Conservation (phyloP, 257 asterid species). For the Solanum chiquidenum region DNA sequence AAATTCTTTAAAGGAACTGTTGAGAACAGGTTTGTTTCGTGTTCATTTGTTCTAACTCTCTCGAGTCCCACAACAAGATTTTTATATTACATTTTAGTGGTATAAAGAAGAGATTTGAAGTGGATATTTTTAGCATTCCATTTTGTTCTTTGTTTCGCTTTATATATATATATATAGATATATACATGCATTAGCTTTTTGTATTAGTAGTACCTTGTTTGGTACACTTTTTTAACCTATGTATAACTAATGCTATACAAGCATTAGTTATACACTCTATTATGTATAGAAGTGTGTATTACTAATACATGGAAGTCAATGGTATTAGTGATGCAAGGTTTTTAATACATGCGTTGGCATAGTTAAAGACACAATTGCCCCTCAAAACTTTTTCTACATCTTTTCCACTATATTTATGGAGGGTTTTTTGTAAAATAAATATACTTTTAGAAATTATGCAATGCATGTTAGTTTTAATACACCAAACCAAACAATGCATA, state of each 20-base stretch:
- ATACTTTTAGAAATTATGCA: not conserved
- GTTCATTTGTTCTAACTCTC: not conserved
- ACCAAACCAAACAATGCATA: not conserved
- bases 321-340: not conserved
- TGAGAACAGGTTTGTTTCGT: constrained; percentile 55
- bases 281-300: not conserved
- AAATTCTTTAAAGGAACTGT: constrained; percentile 71
- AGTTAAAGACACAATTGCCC: not conserved
- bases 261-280: not conserved
- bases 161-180: not conserved
- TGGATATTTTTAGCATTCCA: not conserved
- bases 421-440: not conserved
- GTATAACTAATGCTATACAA: not conserved
- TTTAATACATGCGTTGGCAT: not conserved
- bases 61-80: not conserved
- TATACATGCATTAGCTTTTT: not conserved
- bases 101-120: not conserved
- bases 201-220: not conserved
- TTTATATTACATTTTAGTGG: not conserved
- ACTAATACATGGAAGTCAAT: not conserved
- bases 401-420: too few relatives aligned
- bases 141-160: not conserved
- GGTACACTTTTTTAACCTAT: not conserved
- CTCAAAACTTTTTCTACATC: not conserved
- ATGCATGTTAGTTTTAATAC: not conserved